Evolutionary conservation across 257 asterid species (phyloP).

Genomic region (Solanum infundibuliforme): DNA sequence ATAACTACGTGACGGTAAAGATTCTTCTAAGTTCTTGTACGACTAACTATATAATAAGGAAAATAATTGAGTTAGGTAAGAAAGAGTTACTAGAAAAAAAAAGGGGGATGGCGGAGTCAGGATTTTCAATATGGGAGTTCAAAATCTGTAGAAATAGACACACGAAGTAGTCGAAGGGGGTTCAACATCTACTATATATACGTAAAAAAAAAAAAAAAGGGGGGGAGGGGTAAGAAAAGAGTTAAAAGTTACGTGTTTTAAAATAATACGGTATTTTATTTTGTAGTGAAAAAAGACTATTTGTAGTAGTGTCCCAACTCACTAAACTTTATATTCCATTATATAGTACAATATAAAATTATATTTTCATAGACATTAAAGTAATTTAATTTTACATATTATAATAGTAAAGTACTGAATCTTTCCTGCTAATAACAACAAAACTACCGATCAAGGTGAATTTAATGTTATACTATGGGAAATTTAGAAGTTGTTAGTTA

Average conservation of each 20-base stretch:
- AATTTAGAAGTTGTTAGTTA: background rate
- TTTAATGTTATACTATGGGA: background rate
- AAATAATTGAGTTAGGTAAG: background rate
- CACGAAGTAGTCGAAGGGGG: rapidly evolving
- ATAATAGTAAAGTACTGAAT: background rate
- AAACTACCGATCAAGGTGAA: background rate
- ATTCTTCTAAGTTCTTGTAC: background rate
- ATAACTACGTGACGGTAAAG: background rate
- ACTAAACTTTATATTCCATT: background rate
- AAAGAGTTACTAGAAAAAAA: too few species aligned
- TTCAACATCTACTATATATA: too few species aligned
- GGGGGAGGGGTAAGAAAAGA: too few species aligned
- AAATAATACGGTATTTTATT: too few species aligned
- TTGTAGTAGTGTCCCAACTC: background rate
- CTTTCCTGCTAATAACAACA: background rate
- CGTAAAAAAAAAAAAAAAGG: too few species aligned
- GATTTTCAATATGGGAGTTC: too few species aligned
- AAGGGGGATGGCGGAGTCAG: too few species aligned
- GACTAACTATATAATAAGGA: background rate
- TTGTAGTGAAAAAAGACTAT: too few species aligned
- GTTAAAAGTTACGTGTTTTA: too few species aligned
- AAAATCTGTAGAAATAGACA: too few species aligned
- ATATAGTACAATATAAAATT: background rate
- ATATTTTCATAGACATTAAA: background rate
- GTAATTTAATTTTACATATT: background rate